Percentiles rank a stretch among this genome's conserved stretches.
These are phyloP conservation scores for Oryza longistaminata DNA, from an alignment of 176 grass and related monocot species.

Conservation along the genomic window DNA sequence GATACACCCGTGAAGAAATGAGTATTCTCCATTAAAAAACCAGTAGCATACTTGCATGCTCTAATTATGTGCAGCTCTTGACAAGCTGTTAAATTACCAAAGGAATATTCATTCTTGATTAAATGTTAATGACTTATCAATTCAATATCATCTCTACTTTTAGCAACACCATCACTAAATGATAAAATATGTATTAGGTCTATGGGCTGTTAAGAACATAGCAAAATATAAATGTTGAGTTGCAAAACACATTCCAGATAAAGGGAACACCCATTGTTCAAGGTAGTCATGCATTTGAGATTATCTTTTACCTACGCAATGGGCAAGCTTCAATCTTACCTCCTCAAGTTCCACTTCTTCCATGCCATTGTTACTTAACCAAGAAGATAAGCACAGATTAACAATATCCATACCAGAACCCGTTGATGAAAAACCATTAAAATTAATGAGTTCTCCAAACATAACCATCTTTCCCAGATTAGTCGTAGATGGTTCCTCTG, in stretches of 20 bases:
- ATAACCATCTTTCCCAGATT: constrained; percentile 67
- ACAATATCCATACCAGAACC: constrained; percentile 51
- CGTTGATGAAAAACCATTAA: constrained; percentile 22
- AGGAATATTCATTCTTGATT: background rate
- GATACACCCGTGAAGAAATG: background rate
- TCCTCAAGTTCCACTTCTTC: constrained; percentile 63
- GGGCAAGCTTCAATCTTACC: constrained; percentile 58
- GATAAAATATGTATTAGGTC: constrained; percentile 21
- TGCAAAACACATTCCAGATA: constrained; percentile 30
- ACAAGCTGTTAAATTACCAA: background rate
- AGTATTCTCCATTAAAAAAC: constrained; percentile 6
- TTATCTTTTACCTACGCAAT: constrained; percentile 40
- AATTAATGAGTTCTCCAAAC: constrained; percentile 53
- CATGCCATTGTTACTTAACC: constrained; percentile 67
- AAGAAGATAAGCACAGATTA: constrained; percentile 68
- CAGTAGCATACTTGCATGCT: background rate
- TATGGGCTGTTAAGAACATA: constrained; percentile 1
- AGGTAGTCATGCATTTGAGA: constrained; percentile 24
- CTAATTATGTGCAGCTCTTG: constrained; percentile 7
- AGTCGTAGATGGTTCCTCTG: constrained; percentile 60
- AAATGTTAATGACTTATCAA: background rate
- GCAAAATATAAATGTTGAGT: background rate
- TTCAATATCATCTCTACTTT: constrained; percentile 25
- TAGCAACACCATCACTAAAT: constrained; percentile 12
- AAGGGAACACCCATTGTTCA: constrained; percentile 29